These are phyloP conservation scores for Aphanocladium album DNA, from an alignment of 2,329 filamentous ascomycete genomes.

Conservation along the genomic window DNA sequence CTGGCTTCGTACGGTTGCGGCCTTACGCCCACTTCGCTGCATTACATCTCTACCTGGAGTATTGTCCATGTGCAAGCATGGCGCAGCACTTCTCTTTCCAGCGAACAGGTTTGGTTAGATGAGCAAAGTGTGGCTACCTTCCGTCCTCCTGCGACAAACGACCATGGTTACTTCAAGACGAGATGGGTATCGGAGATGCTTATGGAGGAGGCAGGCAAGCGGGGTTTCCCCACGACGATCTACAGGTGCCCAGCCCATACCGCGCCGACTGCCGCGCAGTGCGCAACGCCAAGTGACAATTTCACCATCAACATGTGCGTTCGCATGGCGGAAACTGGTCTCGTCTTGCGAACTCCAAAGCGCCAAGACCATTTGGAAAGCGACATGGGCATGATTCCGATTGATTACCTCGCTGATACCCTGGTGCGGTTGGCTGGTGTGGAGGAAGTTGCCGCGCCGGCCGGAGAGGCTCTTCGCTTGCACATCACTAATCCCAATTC, in stretches of 20 bases:
- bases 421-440: conserved; percentile 1
- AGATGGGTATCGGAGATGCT: conserved; percentile 24
- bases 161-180: conserved; percentile 24
- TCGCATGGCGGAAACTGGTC: background rate
- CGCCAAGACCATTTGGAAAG: background rate
- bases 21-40: conserved; percentile 14
- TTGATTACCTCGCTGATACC: conserved; percentile 6
- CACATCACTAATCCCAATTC: conserved; percentile 1
- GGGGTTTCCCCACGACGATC: conserved; percentile 22
- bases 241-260: conserved; percentile 14
- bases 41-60: conserved; percentile 23
- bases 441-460: background rate
- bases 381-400: conserved; percentile 7
- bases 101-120: conserved; percentile 17
- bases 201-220: conserved; percentile 20
- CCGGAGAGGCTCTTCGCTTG: background rate
- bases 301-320: conserved; percentile 7
- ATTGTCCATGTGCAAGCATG: conserved; percentile 23
- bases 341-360: background rate
- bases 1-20: conserved; percentile 18
- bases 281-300: background rate
- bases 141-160: conserved; percentile 20
- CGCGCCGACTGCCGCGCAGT: background rate
- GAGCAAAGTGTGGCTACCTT: conserved; percentile 20
- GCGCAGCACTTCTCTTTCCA: conserved; percentile 16